A percentile compares a stretch with the other conserved stretches of the same genome.
phyloP scores from a whole-genome alignment of 1,139 yeast species.

The Meyerozyma smithsonii region DNA sequence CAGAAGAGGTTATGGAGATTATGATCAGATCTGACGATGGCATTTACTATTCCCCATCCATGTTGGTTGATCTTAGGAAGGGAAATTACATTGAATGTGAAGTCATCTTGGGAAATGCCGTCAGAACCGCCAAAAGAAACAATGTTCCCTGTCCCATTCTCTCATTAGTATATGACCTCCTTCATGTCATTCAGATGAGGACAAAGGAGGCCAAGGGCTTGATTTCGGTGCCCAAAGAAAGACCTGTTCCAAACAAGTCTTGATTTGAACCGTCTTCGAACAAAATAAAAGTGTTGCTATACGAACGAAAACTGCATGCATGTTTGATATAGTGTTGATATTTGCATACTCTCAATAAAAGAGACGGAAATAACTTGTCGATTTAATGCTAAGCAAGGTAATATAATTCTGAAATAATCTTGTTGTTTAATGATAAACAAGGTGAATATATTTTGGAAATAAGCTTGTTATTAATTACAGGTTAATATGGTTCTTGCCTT shows the following conservation, averaged over 20 bases:
- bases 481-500: no score
- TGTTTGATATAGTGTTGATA: no score
- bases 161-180: conserved; percentile 49
- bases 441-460: no score
- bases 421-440: no score
- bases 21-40: conserved; percentile 43
- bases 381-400: no score
- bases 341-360: no score
- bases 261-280: no score
- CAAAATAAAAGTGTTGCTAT: no score
- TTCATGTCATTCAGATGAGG: conserved; percentile 56
- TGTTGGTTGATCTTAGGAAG: conserved; percentile 14
- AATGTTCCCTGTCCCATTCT: conserved; percentile 58
- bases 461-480: no score
- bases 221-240: conserved; percentile 18
- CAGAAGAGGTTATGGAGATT: conserved; percentile 8
- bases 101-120: conserved; percentile 13
- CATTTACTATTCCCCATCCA: conserved; percentile 13
- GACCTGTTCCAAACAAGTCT: neutral
- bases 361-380: no score
- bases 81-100: conserved; percentile 13
- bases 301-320: no score
- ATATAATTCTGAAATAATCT: no score
- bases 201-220: conserved; percentile 51
- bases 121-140: conserved; percentile 21